These are phyloP conservation scores for Pythium phragmiticola DNA, from an alignment of 352 stramenopile genomes.

Conservation along the genomic window DNA sequence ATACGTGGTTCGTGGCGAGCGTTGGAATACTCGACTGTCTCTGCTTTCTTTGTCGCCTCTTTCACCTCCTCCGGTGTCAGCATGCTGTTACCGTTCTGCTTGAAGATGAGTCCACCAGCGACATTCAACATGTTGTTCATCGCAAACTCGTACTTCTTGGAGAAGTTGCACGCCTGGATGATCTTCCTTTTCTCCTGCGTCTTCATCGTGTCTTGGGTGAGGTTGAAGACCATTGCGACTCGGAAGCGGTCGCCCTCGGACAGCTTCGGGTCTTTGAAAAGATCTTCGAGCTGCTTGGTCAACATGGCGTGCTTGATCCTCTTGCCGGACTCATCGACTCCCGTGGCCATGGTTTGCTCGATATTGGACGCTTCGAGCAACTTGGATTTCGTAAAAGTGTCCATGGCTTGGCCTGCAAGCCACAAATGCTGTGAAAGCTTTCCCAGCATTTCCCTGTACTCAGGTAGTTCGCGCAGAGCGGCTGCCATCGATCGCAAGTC, in stretches of 20 bases:
- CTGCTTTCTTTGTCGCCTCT: slow-evolving; percentile 58
- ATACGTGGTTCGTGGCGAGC: slow-evolving; percentile 74
- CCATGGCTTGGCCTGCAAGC: slow-evolving; percentile 93
- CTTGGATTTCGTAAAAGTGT: slow-evolving; percentile 85
- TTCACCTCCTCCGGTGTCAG: slow-evolving; percentile 66
- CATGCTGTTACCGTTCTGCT: slow-evolving; percentile 60
- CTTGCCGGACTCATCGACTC: slow-evolving; percentile 91
- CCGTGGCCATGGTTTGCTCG: slow-evolving; percentile 94
- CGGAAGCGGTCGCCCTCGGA: slow-evolving; percentile 84
- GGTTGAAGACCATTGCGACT: slow-evolving; percentile 91
- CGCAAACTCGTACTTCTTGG: slow-evolving; percentile 55
- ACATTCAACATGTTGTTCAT: slow-evolving; percentile 73
- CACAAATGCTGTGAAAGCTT: slow-evolving; percentile 95
- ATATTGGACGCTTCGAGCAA: slow-evolving; percentile 92
- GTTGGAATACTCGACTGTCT: slow-evolving; percentile 74
- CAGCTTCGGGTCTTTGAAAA: slow-evolving; percentile 82
- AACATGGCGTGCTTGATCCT: slow-evolving; percentile 86
- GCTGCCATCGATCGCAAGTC: slow-evolving; percentile 92
- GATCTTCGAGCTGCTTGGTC: slow-evolving; percentile 86
- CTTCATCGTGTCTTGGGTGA: slow-evolving; percentile 91
- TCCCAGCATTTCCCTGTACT: slow-evolving; percentile 94
- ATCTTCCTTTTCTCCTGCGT: slow-evolving; percentile 85
- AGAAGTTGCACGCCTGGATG: slow-evolving; percentile 81
- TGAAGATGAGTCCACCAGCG: slow-evolving; percentile 47
- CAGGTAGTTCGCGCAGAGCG: slow-evolving; percentile 91